Conservation (phyloP, 176 grass and related monocot species). For the Aegilops longissima region DNA sequence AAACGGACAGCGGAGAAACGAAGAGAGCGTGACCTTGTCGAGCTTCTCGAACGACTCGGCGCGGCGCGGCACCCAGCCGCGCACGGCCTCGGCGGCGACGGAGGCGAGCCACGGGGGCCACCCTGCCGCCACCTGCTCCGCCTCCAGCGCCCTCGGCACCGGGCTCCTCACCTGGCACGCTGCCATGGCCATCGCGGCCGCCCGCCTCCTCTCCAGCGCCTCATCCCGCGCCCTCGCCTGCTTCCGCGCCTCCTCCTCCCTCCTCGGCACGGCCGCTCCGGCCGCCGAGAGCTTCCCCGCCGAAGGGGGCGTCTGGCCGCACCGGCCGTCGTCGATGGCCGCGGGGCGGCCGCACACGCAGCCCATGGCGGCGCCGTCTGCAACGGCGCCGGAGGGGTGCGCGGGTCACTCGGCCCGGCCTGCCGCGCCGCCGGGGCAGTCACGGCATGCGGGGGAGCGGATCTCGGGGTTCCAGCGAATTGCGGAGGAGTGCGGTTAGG, state of each 20-base stretch:
- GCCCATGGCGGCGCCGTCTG: slow-evolving; percentile 43
- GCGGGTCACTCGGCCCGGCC: slow-evolving; percentile 25
- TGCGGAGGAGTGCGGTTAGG: neutral
- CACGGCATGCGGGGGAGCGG: slow-evolving; percentile 29
- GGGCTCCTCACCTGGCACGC: slow-evolving; percentile 60
- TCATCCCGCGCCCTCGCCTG: slow-evolving; percentile 33
- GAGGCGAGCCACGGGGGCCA: slow-evolving; percentile 92
- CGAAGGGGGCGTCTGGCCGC: neutral
- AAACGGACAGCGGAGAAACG: neutral
- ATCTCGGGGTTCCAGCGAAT: slow-evolving; percentile 2
- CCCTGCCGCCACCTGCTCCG: slow-evolving; percentile 84
- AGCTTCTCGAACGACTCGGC: slow-evolving; percentile 99
- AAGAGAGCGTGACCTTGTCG: slow-evolving; percentile 64
- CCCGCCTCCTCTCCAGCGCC: slow-evolving; percentile 53
- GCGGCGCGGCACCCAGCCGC: slow-evolving; percentile 91
- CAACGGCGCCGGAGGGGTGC: neutral
- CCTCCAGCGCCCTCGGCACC: slow-evolving; percentile 64
- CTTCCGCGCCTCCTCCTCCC: slow-evolving; percentile 46
- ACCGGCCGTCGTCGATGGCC: slow-evolving; percentile 41
- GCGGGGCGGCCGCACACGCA: slow-evolving; percentile 67
- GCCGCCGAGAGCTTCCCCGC: slow-evolving; percentile 41
- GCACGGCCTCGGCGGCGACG: slow-evolving; percentile 86
- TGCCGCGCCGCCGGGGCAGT: neutral
- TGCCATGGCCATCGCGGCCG: slow-evolving; percentile 38
- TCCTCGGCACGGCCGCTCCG: slow-evolving; percentile 28